These are phyloP conservation scores for Chionographis japonica DNA, from an alignment of 106 monocot genomes.

Conservation along the genomic window DNA sequence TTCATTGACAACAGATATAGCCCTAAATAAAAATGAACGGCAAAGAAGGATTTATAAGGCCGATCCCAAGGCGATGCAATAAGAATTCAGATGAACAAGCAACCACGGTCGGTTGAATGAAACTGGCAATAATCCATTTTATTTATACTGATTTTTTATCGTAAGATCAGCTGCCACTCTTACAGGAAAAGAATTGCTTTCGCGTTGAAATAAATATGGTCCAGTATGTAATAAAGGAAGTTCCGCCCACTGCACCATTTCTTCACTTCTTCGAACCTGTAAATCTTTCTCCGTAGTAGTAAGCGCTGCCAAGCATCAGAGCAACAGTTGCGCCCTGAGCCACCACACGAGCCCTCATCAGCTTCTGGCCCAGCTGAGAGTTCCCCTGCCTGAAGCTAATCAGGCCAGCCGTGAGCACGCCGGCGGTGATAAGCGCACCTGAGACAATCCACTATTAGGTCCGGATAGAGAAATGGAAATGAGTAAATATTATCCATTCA, in stretches of 20 bases:
- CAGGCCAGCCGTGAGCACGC: slow-evolving; percentile 87
- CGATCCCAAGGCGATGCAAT: neutral
- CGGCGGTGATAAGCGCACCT: slow-evolving; percentile 93
- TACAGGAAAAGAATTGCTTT: neutral
- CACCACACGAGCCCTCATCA: slow-evolving; percentile 95
- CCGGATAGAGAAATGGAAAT: no score
- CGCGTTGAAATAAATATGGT: neutral
- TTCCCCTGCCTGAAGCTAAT: slow-evolving; percentile 92
- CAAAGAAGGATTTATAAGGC: neutral
- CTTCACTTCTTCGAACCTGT: slow-evolving; percentile 46
- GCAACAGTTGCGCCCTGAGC: slow-evolving; percentile 95
- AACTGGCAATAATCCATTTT: neutral
- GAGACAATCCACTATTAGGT: slow-evolving; percentile 6
- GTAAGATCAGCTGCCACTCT: neutral
- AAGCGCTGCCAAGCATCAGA: slow-evolving; percentile 87
- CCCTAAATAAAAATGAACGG: neutral
- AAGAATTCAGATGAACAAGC: neutral
- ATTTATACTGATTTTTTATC: neutral
- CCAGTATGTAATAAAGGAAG: no score
- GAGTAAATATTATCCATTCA: no score
- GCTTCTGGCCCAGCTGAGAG: slow-evolving; percentile 83
- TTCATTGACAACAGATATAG: no score
- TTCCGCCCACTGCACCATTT: neutral
- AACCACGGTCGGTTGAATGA: neutral
- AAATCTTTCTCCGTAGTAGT: slow-evolving; percentile 76